phyloP scores from a whole-genome alignment of 1,284 basidiomycete species.

The Irpex rosettiformis region DNA sequence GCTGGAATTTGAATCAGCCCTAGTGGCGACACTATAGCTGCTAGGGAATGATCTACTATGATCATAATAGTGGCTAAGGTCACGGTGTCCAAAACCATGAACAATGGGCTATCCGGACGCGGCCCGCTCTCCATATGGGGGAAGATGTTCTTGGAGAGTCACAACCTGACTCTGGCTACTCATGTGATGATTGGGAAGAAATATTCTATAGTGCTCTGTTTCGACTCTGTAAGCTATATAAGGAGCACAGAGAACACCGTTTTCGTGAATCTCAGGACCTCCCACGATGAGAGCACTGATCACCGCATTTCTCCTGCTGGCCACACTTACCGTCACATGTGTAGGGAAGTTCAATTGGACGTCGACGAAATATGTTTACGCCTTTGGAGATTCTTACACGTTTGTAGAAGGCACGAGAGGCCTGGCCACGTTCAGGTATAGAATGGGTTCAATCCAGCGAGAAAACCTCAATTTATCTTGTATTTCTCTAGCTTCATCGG shows the following conservation, averaged over 20 bases:
- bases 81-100: no score
- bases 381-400: constrained; percentile 33
- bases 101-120: no score
- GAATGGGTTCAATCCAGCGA: background rate
- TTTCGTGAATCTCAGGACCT: no score
- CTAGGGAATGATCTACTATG: no score
- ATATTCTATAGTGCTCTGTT: background rate
- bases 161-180: no score
- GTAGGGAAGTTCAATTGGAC: constrained; percentile 11
- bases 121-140: background rate
- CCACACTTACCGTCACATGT: background rate
- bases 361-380: constrained; percentile 14
- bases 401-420: constrained; percentile 50
- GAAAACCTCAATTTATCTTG: background rate
- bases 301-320: background rate
- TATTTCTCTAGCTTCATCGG: constrained; percentile 43
- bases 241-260: no score
- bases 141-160: background rate
- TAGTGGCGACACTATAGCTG: no score
- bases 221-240: no score
- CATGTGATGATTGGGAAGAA: background rate
- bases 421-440: constrained; percentile 45
- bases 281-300: background rate
- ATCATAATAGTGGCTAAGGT: no score
- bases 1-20: no score